Base-by-base conservation (phyloP, 805 yeast genomes). In the Yarrowia deformans region DNA sequence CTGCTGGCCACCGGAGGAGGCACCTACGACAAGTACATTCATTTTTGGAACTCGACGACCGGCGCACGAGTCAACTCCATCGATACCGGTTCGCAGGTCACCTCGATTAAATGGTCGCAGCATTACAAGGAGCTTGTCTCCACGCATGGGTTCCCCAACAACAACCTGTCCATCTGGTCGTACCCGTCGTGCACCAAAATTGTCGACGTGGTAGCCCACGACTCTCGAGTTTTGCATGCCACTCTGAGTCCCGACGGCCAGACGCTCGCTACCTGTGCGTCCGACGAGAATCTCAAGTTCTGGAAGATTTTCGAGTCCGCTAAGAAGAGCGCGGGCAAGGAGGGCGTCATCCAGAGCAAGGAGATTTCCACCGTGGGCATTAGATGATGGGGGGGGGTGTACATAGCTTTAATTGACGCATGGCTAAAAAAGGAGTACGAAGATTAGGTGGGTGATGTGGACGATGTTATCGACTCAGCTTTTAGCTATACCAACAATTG, bases 1-100 rank as follows among this genome's bases (percentile, higher is more conserved):
- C 79, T 93, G 68, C 82, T 94, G 67, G 98, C 98, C n/a, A 90
- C 97, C 3, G 99, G 98, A 8, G 99, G 99, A 67, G 99, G 99
- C 16, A 89, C 97, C 13, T 85, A 90, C 40, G 98, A 95, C 79
- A 89, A 88, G 76, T 85, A 88, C 58, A 90, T 94, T 70, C 94
- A 94, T 79, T 91, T 95, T 79, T 95, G 98, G 98, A 95, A 95
- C 79, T 87, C 97, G 3, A 86, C 91, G 19, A 91, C 96, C 0
- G 99, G 98, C 1, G 87, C 93, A 1, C 82, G 97, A 71, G 87
- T 91, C 43, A 91, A 93, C 72, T 85, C 95, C 10, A 90, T 94
- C 29, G 95, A 93, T 73, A 90, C 98, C 0, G 97, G 94, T 7
- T 89, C 97, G 0, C 99, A 95, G 78, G 95, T 95, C 6, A 89